A percentile compares a stretch with the other conserved stretches of the same genome.
Evolutionary conservation across 768 basidiomycete genomes (phyloP).

Genomic region (Pleurotus salmoneostramineus): DNA sequence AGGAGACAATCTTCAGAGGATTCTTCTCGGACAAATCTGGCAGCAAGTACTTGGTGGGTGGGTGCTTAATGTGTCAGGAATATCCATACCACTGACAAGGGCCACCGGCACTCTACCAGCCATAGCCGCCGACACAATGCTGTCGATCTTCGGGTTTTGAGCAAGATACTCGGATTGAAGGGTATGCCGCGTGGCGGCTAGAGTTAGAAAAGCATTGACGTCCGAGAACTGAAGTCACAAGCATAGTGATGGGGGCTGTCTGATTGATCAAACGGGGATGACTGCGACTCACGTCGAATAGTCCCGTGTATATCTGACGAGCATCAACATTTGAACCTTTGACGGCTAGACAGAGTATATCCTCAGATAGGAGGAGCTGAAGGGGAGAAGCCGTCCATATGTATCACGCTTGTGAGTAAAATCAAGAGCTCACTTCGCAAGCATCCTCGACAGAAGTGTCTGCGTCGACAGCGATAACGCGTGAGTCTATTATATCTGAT

Average conservation of each 20-base stretch:
- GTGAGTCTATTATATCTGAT: conserved; percentile 67
- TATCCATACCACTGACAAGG: conserved; percentile 68
- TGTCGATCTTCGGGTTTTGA: conserved; percentile 54
- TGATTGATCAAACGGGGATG: not conserved
- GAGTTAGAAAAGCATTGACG: conserved; percentile 82
- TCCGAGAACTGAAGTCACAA: conserved; percentile 59
- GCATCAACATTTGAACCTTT: conserved; percentile 27
- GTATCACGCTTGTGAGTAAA: not conserved
- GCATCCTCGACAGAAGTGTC: conserved; percentile 79
- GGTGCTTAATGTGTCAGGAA: not conserved
- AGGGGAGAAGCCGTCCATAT: not conserved
- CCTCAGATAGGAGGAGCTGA: conserved; percentile 60
- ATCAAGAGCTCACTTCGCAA: conserved; percentile 56
- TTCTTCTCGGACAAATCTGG: conserved; percentile 86
- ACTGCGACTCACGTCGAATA: conserved; percentile 65
- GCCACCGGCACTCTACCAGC: conserved; percentile 70
- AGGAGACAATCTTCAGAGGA: conserved; percentile 57
- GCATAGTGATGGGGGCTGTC: not conserved
- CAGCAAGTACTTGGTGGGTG: conserved; percentile 6
- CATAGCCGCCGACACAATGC: conserved; percentile 72
- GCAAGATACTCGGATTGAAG: conserved; percentile 56
- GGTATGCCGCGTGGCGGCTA: conserved; percentile 78
- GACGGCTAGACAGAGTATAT: conserved; percentile 64
- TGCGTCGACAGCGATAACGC: conserved; percentile 62
- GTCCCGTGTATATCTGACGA: conserved; percentile 38